These are phyloP conservation scores for Colletotrichum sp. DNA, from an alignment of 2,329 filamentous ascomycete genomes.

Conservation along the genomic window DNA sequence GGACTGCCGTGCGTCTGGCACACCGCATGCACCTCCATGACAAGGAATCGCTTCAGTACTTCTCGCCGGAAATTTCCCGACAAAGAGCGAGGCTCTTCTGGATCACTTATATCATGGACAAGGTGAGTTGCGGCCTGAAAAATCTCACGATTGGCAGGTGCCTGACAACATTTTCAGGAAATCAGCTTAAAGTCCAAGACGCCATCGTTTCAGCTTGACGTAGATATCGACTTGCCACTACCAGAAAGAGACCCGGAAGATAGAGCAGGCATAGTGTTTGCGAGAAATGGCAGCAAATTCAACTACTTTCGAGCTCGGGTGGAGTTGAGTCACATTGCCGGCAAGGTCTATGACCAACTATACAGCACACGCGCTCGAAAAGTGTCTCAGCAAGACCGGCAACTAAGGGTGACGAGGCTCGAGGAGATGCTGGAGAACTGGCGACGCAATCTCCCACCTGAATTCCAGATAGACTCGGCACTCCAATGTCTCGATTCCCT, in stretches of 20 bases:
- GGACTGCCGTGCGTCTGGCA: slow-evolving; percentile 41
- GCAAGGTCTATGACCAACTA: slow-evolving; percentile 44
- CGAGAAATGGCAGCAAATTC: slow-evolving; percentile 37
- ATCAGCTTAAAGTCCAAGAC: slow-evolving; percentile 40
- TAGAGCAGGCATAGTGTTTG: slow-evolving; percentile 36
- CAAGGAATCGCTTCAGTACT: slow-evolving; percentile 25
- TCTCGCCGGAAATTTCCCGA: slow-evolving; percentile 33
- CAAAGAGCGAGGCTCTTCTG: slow-evolving; percentile 44
- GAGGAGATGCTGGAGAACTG: slow-evolving; percentile 40
- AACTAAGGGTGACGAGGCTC: slow-evolving; percentile 30
- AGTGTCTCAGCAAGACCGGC: slow-evolving; percentile 32
- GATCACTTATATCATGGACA: slow-evolving; percentile 46
- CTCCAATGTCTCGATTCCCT: slow-evolving; percentile 25
- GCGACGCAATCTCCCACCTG: slow-evolving; percentile 36
- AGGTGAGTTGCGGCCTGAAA: slow-evolving; percentile 27
- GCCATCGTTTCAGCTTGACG: slow-evolving; percentile 43
- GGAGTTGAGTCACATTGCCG: slow-evolving; percentile 44
- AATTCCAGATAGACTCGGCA: slow-evolving; percentile 39
- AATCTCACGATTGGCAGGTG: too few species aligned
- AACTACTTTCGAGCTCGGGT: slow-evolving; percentile 44
- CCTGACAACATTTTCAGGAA: slow-evolving; percentile 26
- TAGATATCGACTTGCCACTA: slow-evolving; percentile 45
- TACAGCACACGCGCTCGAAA: slow-evolving; percentile 28
- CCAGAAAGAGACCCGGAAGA: slow-evolving; percentile 34
- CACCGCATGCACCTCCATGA: slow-evolving; percentile 41